Base-by-base conservation (phyloP, 768 basidiomycete species). In the Termitomyces sp. region DNA sequence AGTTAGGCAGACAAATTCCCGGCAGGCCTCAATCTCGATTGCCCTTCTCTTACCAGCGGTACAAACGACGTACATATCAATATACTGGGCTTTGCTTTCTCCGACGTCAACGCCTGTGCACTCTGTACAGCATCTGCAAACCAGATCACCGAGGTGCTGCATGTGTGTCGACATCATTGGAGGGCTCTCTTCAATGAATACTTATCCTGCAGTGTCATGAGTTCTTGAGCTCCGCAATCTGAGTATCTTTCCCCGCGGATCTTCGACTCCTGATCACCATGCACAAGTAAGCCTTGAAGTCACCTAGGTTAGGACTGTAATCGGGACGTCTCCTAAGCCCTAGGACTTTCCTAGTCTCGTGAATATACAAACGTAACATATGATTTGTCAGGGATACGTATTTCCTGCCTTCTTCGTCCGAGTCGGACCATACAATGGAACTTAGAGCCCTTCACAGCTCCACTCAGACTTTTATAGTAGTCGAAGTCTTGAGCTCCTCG, bases 81-180 rank as follows among this genome's bases (percentile, higher is more conserved):
- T 35, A 12, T 13, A 35, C 35, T 35, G 35, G 35, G 12, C 35
- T 35, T 35, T 35, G 35, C 35, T 10, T 35, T 35, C 35, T 38
- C 36, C 61, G 79, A 80, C 59, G 76, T 77, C 57, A 64, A 74
- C 13, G 77, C 76, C 13, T 80, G 78, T 58, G 75, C 79, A 64
- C 65, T 6, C 68, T 75, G 46, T 80, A 79, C 66, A 78, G 77
- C 60, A 69, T 67, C 41, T 76, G 78, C 35, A 75, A 70, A 20
- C 71, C 75, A 1, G 79, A 82, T 62, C 69, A 70, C 14, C 59
- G 64, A 38, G 78, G 78, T 38, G 79, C 10, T 80, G 79, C 68
- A 71, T 74, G 48, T 82, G 73, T 71, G 76, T 80, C 71, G 80
- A 81, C 61, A 80, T 81, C 68, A 80, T n/a, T n/a, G 79, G 80